Evolutionary conservation across 2,329 filamentous ascomycete genomes (phyloP), one percentile per base, ranked within the genome.

Genomic region (Helminthosporium solani): DNA sequence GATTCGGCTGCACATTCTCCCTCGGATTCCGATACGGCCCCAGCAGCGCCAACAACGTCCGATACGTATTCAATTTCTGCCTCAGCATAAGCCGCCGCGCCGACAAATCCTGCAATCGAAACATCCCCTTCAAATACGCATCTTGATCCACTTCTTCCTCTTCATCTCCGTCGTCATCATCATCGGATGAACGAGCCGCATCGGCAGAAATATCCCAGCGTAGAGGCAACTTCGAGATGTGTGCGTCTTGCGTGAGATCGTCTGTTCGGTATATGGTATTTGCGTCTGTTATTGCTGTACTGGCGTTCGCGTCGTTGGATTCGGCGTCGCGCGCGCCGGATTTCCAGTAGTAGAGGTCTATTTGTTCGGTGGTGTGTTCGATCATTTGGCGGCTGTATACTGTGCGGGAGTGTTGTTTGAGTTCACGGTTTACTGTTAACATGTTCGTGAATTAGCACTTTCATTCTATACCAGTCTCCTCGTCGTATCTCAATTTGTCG

Each of bases 361-460:
- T 82, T 71, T 90, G 86, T 72, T 88, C 85, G 2, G 86, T 85
- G 15, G 89, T 79, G 58, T 87, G 84, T 28, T 85, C 79, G 41
- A 79, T 82, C n/a, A 85, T 84, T 56, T 86, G 83, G 0, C 84
- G 79, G 14, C 83, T 78, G 64, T 88, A 88, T 4, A 83, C 82
- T 44, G 83, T 78, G 28, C 80, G 80, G 23, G 78, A 78, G 64
- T 90, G 86, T 55, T 85, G 82, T 53, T 80, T 78, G 12, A 88
- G 70, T 14, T 76, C 70, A 49, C 83, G 78, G 61, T 87, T 87
- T 11, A 87, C 78, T 79, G 15, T n/a, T 31, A 31, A 25, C 23
- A 9, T 25, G 5, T 6, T 5, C 23, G 9, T 9, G 23, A 25
- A 9, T 25, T 25, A 6, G 23, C 23, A 25, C 9, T 25, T 25